Conservation (phyloP, 2,329 filamentous ascomycete species). For the Stagonosporopsis rhizophila region DNA sequence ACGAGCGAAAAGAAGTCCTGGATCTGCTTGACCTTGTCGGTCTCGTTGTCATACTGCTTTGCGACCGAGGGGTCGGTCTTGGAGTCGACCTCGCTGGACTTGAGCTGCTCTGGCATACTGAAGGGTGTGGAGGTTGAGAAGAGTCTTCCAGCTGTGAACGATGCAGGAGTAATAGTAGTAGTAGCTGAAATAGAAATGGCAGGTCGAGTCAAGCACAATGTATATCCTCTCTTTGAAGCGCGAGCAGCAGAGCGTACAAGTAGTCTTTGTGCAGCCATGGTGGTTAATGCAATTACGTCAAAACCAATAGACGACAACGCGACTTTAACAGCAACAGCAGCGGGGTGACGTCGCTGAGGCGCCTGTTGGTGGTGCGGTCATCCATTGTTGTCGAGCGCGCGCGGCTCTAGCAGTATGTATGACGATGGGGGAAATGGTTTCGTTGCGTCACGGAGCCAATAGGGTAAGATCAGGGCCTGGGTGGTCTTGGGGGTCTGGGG, state of each 20-base stretch:
- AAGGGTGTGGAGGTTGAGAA: conserved; percentile 28
- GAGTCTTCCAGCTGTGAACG: conserved; percentile 1
- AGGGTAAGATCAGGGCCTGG: too few species aligned
- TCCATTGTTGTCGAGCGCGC: conserved; percentile 19
- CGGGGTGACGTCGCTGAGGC: conserved; percentile 30
- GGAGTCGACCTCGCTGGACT: conserved; percentile 50
- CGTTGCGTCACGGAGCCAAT: too few species aligned
- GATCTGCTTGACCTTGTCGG: conserved; percentile 55
- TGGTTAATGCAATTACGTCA: conserved; percentile 12
- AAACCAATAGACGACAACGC: conserved; percentile 1
- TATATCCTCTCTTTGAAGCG: not conserved
- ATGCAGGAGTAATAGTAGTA: not conserved
- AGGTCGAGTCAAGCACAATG: conserved; percentile 11
- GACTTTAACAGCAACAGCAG: conserved; percentile 5
- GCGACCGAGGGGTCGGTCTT: conserved; percentile 56
- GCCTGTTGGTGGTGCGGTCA: conserved; percentile 19
- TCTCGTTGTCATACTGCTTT: conserved; percentile 58
- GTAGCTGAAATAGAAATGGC: conserved; percentile 1
- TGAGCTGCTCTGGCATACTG: conserved; percentile 57
- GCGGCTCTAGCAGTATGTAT: conserved; percentile 32
- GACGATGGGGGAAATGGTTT: conserved; percentile 25
- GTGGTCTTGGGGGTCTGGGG: too few species aligned
- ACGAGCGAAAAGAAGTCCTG: conserved; percentile 57
- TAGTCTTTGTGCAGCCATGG: conserved; percentile 28
- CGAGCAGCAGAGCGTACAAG: conserved; percentile 23